phyloP scores from a whole-genome alignment of 305 asterid genomes.

The Fraxinus paxiana region DNA sequence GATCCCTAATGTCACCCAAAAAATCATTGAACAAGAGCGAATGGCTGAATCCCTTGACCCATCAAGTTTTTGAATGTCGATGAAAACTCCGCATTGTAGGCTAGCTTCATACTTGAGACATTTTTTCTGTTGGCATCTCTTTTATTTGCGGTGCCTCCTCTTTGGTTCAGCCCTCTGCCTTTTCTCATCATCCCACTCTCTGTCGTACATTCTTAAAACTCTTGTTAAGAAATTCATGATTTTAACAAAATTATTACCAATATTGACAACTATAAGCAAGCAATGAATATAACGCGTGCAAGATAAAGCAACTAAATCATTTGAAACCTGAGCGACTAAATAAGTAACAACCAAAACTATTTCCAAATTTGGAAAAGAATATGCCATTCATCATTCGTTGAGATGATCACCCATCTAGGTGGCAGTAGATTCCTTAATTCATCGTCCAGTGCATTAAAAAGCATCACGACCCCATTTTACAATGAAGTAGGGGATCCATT shows the following conservation, averaged over 20 bases:
- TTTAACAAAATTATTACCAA: background rate
- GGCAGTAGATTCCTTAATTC: background rate
- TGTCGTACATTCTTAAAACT: constrained; percentile 62
- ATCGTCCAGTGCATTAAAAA: background rate
- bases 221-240: constrained; percentile 44
- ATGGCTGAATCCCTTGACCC: background rate
- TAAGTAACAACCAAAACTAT: background rate
- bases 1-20: background rate
- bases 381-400: background rate
- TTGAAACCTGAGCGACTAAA: background rate
- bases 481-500: background rate
- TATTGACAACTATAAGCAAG: background rate
- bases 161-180: constrained; percentile 89
- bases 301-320: background rate
- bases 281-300: background rate
- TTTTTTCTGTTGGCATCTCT: background rate
- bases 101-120: constrained; percentile 1
- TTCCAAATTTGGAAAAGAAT: background rate
- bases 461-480: background rate
- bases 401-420: background rate
- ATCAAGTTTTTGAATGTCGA: background rate
- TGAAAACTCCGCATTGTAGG: background rate
- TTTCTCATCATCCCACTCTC: constrained; percentile 99
- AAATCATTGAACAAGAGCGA: background rate
- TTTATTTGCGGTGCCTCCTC: constrained; percentile 84